Evolutionary conservation across 306 rosid genomes (phyloP), one percentile per base, ranked within the genome.

Genomic region (Casuarina equisetifolia): DNA sequence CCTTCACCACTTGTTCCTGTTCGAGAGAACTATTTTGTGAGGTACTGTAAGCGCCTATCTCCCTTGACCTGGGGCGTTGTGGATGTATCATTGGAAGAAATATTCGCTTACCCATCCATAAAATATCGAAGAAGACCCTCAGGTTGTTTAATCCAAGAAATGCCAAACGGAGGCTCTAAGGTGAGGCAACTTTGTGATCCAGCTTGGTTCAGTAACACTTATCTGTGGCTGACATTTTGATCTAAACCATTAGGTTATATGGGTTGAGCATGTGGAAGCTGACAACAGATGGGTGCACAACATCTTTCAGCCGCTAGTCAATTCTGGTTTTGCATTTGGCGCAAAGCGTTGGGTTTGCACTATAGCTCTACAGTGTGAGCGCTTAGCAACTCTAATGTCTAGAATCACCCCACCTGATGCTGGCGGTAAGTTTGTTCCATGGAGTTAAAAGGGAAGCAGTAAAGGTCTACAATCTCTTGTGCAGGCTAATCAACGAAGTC

Each of bases 201-300:
- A 67, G 16, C 15, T 69, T 17, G 32, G 38, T 44, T 69, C 10
- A 7, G 9, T 19, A 68, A 3, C 35, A n/a, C 40, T 40, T 8
- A 19, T 69, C 11, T 13, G 35, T 6, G 12, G 42, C 32, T 20
- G 35, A 46, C 11, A 48, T 71, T 71, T 71, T 50, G 8, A 50
- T 40, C 12, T 55, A 55, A 13, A 9, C 11, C 48, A 1, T 45
- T 57, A 76, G 96, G 84, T 91, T 63, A 80, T 45, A 70, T 91
- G 96, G 96, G 84, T 91, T 4, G 91, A 91, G 84, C 90, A 89
- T 77, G 86, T 71, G 62, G 86, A 84, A 81, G 88, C 73, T 39
- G 90, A 91, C 20, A 48, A 79, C 32, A 75, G 77, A 57, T 51
- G 51, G 45, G 43, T 85, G 81, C 80, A 66, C 69, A 8, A 8